Evolutionary conservation across 2,329 filamentous ascomycete genomes (phyloP), one percentile per base, ranked within the genome.

Genomic region (Incumbomyces delicatus): DNA sequence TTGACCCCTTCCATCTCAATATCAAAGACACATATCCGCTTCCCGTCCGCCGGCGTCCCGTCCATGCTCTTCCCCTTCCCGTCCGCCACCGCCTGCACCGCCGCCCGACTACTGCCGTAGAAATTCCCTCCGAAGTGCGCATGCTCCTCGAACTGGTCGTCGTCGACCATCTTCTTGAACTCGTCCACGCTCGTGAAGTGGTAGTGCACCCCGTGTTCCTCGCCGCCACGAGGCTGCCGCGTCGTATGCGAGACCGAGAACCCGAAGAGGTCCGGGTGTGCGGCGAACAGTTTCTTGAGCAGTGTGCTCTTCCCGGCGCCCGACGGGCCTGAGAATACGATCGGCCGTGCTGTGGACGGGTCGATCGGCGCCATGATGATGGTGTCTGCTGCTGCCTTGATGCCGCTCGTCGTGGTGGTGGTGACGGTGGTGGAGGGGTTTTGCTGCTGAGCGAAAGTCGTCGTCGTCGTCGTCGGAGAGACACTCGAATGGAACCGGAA

Each of bases 1-100:
- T 95, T 95, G 49, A 95, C 88, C 50, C 89, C 89, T 76, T 80
- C 88, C 87, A 95, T 95, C 74, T 95, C 90, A 62, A 95, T 96
- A 64, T 96, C 90, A 56, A 95, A 71, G 40, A 95, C 80, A 51
- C 89, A 90, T 35, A 88, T 78, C 59, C 75, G 76, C 41, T 81
- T 83, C 68, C 81, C 78, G 60, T 87, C 39, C 6, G 54, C 55
- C 5, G 50, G 46, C 10, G 22, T 46, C 5, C 54, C 55, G 31
- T 56, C 54, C 16, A 58, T 56, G 33, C 43, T 50, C 44, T 58
- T 58, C 33, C 56, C 56, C 48, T 81, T 83, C 67, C 81, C 78
- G 50, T 78, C 76, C 2, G 76, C 76, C 63, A 89, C 81, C 59
- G 86, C 79, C 64, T 82, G 76, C 53, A 95, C 87, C 22, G 87